Conservation (phyloP, 441 rosid genomes). For the Euphorbia schlechtendalii region DNA sequence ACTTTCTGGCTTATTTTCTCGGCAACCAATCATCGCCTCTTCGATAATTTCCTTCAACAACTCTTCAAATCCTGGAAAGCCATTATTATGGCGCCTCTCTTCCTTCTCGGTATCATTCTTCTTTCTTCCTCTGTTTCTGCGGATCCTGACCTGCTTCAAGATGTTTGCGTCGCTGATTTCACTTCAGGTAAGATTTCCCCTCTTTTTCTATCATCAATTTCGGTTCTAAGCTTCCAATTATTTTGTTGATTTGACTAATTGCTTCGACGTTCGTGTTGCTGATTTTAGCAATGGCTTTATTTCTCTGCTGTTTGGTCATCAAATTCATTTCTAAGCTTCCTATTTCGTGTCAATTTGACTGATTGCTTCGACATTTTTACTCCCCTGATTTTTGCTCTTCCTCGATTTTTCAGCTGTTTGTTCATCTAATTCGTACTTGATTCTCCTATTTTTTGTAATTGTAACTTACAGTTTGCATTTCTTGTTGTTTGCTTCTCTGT, state of each 20-base stretch:
- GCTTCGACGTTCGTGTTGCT: neutral
- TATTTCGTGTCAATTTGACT: neutral
- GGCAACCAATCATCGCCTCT: neutral
- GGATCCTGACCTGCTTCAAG: slow-evolving; percentile 58
- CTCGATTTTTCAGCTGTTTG: neutral
- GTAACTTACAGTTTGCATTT: neutral
- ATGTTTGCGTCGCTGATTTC: slow-evolving; percentile 51
- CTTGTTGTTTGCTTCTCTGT: neutral
- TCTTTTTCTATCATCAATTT: neutral
- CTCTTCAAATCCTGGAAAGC: neutral
- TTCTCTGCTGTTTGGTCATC: neutral
- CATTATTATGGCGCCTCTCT: slow-evolving; percentile 16
- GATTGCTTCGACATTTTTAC: neutral
- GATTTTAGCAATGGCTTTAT: neutral
- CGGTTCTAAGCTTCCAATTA: neutral
- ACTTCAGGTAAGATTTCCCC: slow-evolving; percentile 20
- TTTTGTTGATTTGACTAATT: neutral
- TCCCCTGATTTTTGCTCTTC: too few species aligned
- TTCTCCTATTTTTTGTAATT: too few species aligned
- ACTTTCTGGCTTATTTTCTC: neutral
- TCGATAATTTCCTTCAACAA: neutral
- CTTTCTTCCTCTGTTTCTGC: slow-evolving; percentile 19
- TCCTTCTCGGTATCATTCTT: slow-evolving; percentile 20
- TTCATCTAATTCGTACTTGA: neutral
- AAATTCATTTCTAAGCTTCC: neutral